Conservation (phyloP, 108 stramenopile genomes). For the Stephanodiscus minutulus region DNA sequence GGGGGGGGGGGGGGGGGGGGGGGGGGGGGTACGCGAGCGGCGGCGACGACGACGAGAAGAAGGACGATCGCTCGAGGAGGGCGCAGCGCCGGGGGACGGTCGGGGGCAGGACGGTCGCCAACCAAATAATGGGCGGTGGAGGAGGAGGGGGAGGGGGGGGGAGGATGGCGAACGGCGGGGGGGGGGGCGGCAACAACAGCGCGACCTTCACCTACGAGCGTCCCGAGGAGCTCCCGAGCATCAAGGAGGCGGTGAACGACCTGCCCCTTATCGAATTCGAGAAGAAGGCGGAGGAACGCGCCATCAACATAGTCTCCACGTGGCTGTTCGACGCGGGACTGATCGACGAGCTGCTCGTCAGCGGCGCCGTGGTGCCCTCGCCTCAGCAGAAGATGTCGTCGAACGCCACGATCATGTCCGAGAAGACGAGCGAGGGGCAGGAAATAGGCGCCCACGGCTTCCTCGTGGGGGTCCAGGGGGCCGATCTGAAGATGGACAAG, state of each 20-base stretch:
- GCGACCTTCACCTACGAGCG: conserved; percentile 52
- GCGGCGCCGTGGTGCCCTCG: conserved; percentile 53
- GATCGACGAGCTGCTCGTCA: conserved; percentile 84
- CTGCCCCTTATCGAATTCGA: conserved; percentile 80
- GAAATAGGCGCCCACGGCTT: conserved; percentile 75
- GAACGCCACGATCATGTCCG: conserved; percentile 22
- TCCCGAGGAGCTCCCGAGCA: conserved; percentile 78
- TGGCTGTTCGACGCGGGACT: conserved; percentile 89
- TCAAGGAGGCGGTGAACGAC: conserved; percentile 75
- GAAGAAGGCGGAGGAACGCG: conserved; percentile 80
- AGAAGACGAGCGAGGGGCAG: conserved; percentile 57
- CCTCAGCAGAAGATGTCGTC: too few relatives aligned
- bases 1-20: conserved; percentile 35
- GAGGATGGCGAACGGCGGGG: background rate
- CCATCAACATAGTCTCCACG: conserved; percentile 77
- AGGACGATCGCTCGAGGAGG: conserved; percentile 21
- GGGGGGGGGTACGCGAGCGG: conserved; percentile 30
- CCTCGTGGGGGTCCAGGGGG: conserved; percentile 59
- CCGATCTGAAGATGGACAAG: conserved; percentile 82
- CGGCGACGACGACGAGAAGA: conserved; percentile 25
- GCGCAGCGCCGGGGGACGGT: background rate
- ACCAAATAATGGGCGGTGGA: too few relatives aligned
- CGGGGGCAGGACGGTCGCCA: background rate
- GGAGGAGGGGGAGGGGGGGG: conserved; percentile 2
- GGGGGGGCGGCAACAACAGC: background rate